Evolutionary conservation across 345 rosid genomes (phyloP).

Genomic region (Gossypium stocksii): DNA sequence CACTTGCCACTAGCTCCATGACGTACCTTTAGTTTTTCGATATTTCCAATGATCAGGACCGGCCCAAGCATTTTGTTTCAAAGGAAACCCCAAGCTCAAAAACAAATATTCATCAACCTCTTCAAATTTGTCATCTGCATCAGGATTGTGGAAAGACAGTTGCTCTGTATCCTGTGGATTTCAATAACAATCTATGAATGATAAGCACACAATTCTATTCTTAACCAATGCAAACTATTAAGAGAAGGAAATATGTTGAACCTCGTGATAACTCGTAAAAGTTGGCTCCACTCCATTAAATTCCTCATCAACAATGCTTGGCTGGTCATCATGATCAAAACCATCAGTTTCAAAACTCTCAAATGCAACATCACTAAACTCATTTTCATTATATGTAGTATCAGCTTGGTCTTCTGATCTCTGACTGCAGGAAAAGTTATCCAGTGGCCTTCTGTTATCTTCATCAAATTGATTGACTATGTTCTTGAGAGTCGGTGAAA

Average conservation of each 20-base stretch:
- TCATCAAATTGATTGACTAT: conserved; percentile 70
- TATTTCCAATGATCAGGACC: conserved; percentile 99
- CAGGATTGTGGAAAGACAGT: conserved; percentile 36
- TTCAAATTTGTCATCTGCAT: conserved; percentile 49
- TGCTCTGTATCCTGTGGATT: conserved; percentile 52
- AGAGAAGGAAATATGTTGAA: conserved; percentile 18
- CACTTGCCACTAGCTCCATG: conserved; percentile 15
- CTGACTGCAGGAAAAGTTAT: conserved; percentile 45
- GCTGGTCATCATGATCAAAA: conserved; percentile 51
- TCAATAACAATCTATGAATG: background rate
- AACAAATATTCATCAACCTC: conserved; percentile 63
- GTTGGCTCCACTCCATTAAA: conserved; percentile 39
- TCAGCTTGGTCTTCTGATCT: conserved; percentile 37
- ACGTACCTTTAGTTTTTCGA: conserved; percentile 63
- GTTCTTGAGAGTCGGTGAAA: conserved; percentile 62
- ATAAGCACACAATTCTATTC: conserved; percentile 6
- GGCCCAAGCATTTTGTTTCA: conserved; percentile 92
- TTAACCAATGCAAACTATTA: conserved; percentile 10
- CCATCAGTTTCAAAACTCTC: conserved; percentile 45
- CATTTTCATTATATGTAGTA: conserved; percentile 32
- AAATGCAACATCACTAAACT: conserved; percentile 44
- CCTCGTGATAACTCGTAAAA: conserved; percentile 59
- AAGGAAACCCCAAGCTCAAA: conserved; percentile 58
- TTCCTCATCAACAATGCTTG: conserved; percentile 43
- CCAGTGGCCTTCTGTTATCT: conserved; percentile 55